Percentiles rank a stretch among this genome's conserved stretches.
These are phyloP conservation scores for Phytophthora aleatoria DNA, from an alignment of 352 stramenopile genomes.

Conservation along the genomic window DNA sequence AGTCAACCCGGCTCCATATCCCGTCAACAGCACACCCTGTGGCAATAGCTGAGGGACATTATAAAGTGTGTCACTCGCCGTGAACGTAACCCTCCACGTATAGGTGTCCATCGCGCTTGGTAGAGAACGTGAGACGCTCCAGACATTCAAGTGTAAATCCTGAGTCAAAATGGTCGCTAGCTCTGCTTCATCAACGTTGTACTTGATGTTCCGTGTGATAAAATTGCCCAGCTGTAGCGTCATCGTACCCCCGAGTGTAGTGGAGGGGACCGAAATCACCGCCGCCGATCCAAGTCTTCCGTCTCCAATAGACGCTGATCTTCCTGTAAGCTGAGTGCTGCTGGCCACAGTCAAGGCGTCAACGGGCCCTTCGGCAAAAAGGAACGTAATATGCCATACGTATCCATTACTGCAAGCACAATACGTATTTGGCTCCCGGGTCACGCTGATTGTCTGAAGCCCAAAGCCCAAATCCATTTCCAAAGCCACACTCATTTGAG, in stretches of 20 bases:
- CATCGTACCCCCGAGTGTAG: constrained; percentile 65
- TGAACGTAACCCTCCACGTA: constrained; percentile 82
- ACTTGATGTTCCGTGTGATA: constrained; percentile 74
- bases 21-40: constrained; percentile 56
- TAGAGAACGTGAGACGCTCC: constrained; percentile 51
- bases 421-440: constrained; percentile 62
- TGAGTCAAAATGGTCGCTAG: constrained; percentile 63
- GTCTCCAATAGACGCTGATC: constrained; percentile 60
- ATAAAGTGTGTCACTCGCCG: constrained; percentile 65
- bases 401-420: constrained; percentile 75
- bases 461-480: constrained; percentile 82
- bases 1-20: constrained; percentile 51
- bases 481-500: constrained; percentile 67
- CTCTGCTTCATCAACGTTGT: constrained; percentile 59
- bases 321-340: constrained; percentile 57
- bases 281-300: constrained; percentile 46
- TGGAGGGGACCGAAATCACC: constrained; percentile 64
- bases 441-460: constrained; percentile 59
- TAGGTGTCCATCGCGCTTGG: constrained; percentile 54
- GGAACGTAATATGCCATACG: constrained; percentile 82
- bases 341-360: constrained; percentile 47
- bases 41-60: constrained; percentile 60
- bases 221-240: constrained; percentile 59
- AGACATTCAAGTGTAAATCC: constrained; percentile 62
- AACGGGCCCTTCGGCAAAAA: constrained; percentile 65